A percentile compares a stretch with the other conserved stretches of the same genome.
Evolutionary conservation across 768 basidiomycete genomes (phyloP).

Genomic region (Cyclocybe aegerita): DNA sequence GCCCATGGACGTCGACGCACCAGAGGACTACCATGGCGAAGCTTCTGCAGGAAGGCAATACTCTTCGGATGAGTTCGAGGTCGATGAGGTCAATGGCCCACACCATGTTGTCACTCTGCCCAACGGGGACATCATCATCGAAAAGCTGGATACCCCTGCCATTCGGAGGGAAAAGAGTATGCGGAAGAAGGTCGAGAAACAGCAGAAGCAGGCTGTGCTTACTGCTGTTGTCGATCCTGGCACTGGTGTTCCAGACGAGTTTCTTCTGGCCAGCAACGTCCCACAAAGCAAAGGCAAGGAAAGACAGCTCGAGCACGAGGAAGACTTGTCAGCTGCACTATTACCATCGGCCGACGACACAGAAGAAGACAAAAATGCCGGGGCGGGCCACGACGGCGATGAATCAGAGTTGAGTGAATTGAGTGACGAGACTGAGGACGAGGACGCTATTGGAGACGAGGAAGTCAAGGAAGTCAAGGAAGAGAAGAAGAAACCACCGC

Average conservation of each 20-base stretch:
- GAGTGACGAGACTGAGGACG: slow-evolving; percentile 38
- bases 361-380: slow-evolving; percentile 12
- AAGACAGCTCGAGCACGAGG: slow-evolving; percentile 7
- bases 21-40: background rate
- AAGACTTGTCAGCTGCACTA: background rate
- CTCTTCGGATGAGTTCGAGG: background rate
- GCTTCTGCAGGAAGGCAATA: background rate
- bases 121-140: slow-evolving; percentile 49
- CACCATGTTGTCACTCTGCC: slow-evolving; percentile 24
- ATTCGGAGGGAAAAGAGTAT: slow-evolving; percentile 59
- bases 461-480: slow-evolving; percentile 11
- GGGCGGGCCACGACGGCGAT: slow-evolving; percentile 12
- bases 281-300: slow-evolving; percentile 8
- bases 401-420: slow-evolving; percentile 46
- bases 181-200: slow-evolving; percentile 40
- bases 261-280: slow-evolving; percentile 7
- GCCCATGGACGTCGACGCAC: slow-evolving; percentile 21
- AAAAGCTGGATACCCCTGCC: slow-evolving; percentile 71
- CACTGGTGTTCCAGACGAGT: slow-evolving; percentile 16
- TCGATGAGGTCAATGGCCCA: slow-evolving; percentile 17
- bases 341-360: background rate
- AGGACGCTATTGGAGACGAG: slow-evolving; percentile 8
- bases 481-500: background rate
- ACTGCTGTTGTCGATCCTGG: slow-evolving; percentile 3
- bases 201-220: slow-evolving; percentile 18